Evolutionary conservation across 1,284 basidiomycete species (phyloP), one percentile per base, ranked within the genome.

Genomic region (Takashimella tepidaria): DNA sequence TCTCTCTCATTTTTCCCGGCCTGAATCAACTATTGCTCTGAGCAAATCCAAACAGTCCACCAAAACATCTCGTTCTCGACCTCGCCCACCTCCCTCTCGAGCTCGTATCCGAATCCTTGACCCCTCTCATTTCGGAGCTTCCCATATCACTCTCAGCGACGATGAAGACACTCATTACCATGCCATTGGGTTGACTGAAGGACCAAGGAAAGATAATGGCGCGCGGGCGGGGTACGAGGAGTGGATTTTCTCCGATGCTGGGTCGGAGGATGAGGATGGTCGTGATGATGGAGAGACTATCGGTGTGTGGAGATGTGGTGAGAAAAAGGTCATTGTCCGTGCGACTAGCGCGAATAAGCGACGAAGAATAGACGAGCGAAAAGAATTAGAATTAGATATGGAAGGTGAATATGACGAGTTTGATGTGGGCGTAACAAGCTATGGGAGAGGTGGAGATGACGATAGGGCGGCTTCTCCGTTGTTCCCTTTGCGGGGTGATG

Each of bases 81-180:
- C 56, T 16, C 55, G 53, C 2, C 31, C 45, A 25, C 66, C 67
- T 16, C 58, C 66, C 24, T 41, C 47, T 4, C 51, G 66, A 45
- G 49, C 56, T 2, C 50, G 59, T 20, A 42, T 61, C 19, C 58
- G 66, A 41, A 69, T 74, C n/a, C 62, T 70, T 41, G 62, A 72
- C 49, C 70, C 66, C 0, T 31, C 53, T 20, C 45, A 56, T 5
- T 71, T 63, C 59, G 53, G 52, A 2, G 53, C 59, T 1, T 47
- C 49, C 1, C 62, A 69, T 51, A 23, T 64, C 11, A 22, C 50
- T 5, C 49, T 24, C 11, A 27, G 41, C 22, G 58, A 47, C 5
- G 51, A 19, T 3, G 54, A 51, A 8, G 51, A 53, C 6, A 49
- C 51, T 8, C 8, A 37, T 37, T 8, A 37, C 8, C n/a, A n/a